These are phyloP conservation scores for Termitomyces sp. DNA, from an alignment of 768 basidiomycete species.

Conservation along the genomic window DNA sequence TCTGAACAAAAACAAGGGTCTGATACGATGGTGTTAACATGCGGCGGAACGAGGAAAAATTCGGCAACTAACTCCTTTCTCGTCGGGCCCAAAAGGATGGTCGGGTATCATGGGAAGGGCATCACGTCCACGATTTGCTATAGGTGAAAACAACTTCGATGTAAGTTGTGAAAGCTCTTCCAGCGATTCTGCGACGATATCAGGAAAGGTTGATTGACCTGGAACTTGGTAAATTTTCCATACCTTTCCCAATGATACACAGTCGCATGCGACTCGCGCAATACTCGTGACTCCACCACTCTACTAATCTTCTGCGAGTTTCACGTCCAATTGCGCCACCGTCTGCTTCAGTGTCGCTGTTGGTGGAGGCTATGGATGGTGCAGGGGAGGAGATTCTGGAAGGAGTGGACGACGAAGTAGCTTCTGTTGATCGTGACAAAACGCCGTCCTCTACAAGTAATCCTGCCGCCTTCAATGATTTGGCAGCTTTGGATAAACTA, in stretches of 20 bases:
- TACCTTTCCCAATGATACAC: constrained; percentile 78
- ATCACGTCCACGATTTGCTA: constrained; percentile 57
- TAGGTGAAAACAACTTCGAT: constrained; percentile 65
- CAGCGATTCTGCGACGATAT: constrained; percentile 52
- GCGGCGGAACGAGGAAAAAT: not conserved
- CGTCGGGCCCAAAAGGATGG: constrained; percentile 70
- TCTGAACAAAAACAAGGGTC: constrained; percentile 83
- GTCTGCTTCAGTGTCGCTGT: constrained; percentile 63
- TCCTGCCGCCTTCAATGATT: constrained; percentile 46
- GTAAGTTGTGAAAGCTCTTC: constrained; percentile 64
- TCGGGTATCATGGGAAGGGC: constrained; percentile 59
- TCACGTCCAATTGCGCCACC: constrained; percentile 78
- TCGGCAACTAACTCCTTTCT: constrained; percentile 59
- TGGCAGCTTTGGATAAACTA: constrained; percentile 62
- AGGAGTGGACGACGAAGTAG: constrained; percentile 39
- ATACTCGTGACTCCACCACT: constrained; percentile 84
- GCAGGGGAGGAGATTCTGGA: constrained; percentile 57
- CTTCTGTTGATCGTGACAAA: constrained; percentile 25
- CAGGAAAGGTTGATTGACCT: not conserved
- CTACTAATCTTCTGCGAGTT: constrained; percentile 68
- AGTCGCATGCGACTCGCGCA: constrained; percentile 80
- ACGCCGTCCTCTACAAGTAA: constrained; percentile 26
- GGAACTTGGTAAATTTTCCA: not conserved
- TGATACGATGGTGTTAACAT: constrained; percentile 23
- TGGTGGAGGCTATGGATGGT: constrained; percentile 47